These are phyloP conservation scores for Pythium sukuiense DNA, from an alignment of 352 stramenopile species.

Conservation along the genomic window DNA sequence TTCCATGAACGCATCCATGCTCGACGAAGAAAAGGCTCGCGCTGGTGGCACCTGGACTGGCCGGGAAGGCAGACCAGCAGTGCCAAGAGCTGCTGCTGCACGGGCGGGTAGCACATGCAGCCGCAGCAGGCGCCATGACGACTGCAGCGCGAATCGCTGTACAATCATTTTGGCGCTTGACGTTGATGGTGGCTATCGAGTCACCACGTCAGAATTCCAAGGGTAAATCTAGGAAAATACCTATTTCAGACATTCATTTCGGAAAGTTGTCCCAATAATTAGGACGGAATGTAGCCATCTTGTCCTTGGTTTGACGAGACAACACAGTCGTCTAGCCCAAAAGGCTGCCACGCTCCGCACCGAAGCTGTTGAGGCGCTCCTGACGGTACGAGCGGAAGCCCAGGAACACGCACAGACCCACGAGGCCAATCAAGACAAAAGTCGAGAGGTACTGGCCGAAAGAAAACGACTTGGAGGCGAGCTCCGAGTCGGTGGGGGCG, in stretches of 20 bases:
- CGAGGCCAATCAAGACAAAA: conserved; percentile 57
- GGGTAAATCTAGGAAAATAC: conserved; percentile 14
- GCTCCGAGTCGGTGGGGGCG: conserved; percentile 30
- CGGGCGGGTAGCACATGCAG: neutral
- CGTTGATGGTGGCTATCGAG: conserved; percentile 15
- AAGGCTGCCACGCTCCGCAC: conserved; percentile 27
- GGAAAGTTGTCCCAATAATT: neutral
- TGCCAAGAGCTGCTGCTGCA: neutral
- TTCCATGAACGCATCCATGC: conserved; percentile 85
- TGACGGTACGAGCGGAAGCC: conserved; percentile 44
- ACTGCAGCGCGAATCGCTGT: conserved; percentile 16
- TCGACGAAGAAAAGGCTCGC: conserved; percentile 30
- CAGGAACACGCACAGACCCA: conserved; percentile 50
- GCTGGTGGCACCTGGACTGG: neutral
- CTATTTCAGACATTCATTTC: neutral
- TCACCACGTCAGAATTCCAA: conserved; percentile 14
- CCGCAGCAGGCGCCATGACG: conserved; percentile 24
- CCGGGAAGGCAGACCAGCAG: neutral
- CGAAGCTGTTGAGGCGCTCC: conserved; percentile 16
- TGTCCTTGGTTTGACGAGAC: conserved; percentile 8
- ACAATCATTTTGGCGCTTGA: conserved; percentile 5
- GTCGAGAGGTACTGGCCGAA: conserved; percentile 49
- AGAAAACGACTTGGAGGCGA: conserved; percentile 2
- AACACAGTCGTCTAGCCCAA: conserved; percentile 23
- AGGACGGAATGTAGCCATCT: conserved; percentile 30